These are phyloP conservation scores for Alternaria metachromatica DNA, from an alignment of 2,329 filamentous ascomycete species.

Conservation along the genomic window DNA sequence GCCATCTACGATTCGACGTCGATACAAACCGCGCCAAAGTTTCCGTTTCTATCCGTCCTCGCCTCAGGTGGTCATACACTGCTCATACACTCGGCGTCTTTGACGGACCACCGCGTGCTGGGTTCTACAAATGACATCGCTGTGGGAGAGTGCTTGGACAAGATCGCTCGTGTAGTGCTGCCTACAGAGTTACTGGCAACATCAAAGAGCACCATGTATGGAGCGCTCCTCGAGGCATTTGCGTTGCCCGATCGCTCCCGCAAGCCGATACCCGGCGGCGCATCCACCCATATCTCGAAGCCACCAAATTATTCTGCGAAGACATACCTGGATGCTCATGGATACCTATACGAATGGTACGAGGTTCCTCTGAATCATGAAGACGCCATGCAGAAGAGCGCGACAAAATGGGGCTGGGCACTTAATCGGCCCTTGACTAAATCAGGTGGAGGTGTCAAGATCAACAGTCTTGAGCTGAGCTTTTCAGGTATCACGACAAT, in stretches of 20 bases:
- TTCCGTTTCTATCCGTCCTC: conserved; percentile 87
- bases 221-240: conserved; percentile 77
- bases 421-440: conserved; percentile 72
- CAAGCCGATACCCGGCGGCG: conserved; percentile 3
- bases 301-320: conserved; percentile 21
- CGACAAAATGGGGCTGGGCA: conserved; percentile 67
- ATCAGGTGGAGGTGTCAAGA: conserved; percentile 42
- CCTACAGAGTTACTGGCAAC: conserved; percentile 64
- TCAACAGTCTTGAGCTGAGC: conserved; percentile 43
- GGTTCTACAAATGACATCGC: conserved; percentile 80
- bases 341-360: conserved; percentile 58
- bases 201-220: conserved; percentile 76
- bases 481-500: conserved; percentile 76
- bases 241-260: conserved; percentile 65
- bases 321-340: conserved; percentile 24
- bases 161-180: conserved; percentile 78
- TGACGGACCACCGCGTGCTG: conserved; percentile 75
- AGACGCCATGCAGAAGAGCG: conserved; percentile 61
- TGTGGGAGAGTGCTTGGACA: conserved; percentile 90
- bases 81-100: conserved; percentile 74
- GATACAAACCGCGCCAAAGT: conserved; percentile 58
- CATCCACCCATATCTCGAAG: not conserved
- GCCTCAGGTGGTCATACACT: conserved; percentile 93
- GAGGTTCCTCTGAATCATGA: conserved; percentile 63
- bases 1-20: not conserved